Conservation (phyloP, 805 yeast species). For the Kuraishia floccosa region DNA sequence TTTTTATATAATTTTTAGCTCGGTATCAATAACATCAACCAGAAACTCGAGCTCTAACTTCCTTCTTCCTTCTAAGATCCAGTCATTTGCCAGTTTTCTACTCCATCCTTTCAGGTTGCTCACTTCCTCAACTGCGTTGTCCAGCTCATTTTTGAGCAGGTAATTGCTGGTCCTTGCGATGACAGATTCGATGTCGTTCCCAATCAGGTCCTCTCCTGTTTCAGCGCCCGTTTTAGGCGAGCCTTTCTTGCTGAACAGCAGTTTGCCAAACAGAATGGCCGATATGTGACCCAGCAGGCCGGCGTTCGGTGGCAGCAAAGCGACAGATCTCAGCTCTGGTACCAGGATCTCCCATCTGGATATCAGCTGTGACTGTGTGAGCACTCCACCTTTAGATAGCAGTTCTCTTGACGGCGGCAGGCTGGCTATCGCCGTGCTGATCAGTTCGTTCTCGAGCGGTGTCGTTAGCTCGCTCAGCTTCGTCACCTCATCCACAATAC, state of each 20-base stretch:
- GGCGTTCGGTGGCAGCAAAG: conserved; percentile 88
- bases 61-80: conserved; percentile 85
- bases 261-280: conserved; percentile 64
- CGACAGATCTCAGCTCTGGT: conserved; percentile 81
- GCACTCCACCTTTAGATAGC: conserved; percentile 39
- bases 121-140: conserved; percentile 86
- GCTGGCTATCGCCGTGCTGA: conserved; percentile 28
- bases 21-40: conserved; percentile 56
- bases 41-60: conserved; percentile 82
- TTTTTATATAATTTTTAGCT: conserved; percentile 42
- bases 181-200: conserved; percentile 80
- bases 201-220: conserved; percentile 20
- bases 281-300: conserved; percentile 89
- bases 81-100: conserved; percentile 78
- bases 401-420: conserved; percentile 30
- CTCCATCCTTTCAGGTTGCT: conserved; percentile 89
- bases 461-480: conserved; percentile 23
- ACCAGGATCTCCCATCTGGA: conserved; percentile 70
- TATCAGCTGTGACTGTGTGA: conserved; percentile 68
- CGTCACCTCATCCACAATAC: conserved; percentile 29
- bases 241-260: conserved; percentile 72
- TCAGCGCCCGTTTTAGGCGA: conserved; percentile 30
- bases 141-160: conserved; percentile 65
- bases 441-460: conserved; percentile 21
- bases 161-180: conserved; percentile 77